phyloP scores from a whole-genome alignment of 2,329 filamentous ascomycete species.

The Fusarium albidum region DNA sequence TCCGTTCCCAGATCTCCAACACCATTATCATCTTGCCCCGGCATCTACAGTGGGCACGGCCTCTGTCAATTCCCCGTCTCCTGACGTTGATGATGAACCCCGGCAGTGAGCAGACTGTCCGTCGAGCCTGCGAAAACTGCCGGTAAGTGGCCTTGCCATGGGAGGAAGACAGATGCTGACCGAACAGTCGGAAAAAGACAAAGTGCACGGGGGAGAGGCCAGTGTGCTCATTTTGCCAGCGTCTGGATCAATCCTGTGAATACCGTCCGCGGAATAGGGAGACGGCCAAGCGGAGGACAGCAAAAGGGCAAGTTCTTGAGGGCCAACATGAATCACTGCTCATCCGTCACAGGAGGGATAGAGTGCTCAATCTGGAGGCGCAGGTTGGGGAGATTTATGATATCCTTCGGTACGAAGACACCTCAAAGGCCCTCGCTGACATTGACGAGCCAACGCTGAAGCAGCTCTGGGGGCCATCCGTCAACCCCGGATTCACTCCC shows the following conservation, averaged over 20 bases:
- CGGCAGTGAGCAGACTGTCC: conserved; percentile 9
- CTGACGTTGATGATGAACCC: conserved; percentile 5
- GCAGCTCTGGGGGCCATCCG: conserved; percentile 3
- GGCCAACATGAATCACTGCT: not conserved
- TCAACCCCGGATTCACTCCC: conserved; percentile 17
- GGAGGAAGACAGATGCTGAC: too few species aligned
- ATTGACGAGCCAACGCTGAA: not conserved
- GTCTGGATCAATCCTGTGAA: conserved; percentile 26
- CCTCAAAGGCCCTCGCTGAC: too few species aligned
- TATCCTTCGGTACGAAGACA: conserved; percentile 8
- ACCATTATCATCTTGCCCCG: too few species aligned
- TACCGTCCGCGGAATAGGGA: conserved; percentile 25
- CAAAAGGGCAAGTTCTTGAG: conserved; percentile 11
- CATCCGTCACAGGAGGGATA: not conserved
- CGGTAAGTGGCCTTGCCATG: conserved; percentile 26
- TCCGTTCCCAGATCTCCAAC: conserved; percentile 3
- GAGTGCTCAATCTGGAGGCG: conserved; percentile 1
- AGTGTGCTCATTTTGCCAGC: conserved; percentile 32
- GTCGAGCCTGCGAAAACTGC: conserved; percentile 26
- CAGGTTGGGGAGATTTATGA: conserved; percentile 17
- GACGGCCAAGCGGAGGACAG: conserved; percentile 14
- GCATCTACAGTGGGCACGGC: conserved; percentile 19
- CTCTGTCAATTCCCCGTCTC: too few species aligned
- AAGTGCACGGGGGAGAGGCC: conserved; percentile 34
- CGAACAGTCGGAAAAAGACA: conserved; percentile 32